A percentile compares a stretch with the other conserved stretches of the same genome.
Evolutionary conservation across 1,284 basidiomycete genomes (phyloP).

Genomic region (Paramarasmius palmivorus): DNA sequence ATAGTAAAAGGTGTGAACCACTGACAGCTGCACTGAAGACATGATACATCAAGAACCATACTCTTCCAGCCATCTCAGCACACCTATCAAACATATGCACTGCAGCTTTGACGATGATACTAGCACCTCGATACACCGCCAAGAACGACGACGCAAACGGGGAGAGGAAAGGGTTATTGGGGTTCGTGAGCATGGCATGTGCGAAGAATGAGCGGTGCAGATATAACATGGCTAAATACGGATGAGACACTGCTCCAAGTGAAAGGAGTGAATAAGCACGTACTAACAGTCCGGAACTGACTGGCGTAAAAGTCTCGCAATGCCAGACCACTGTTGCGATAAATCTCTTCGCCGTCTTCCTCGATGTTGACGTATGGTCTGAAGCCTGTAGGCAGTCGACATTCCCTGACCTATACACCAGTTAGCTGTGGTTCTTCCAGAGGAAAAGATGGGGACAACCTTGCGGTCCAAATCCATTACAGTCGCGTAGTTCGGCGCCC

Average conservation of each 20-base stretch:
- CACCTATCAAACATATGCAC: slow-evolving; percentile 45
- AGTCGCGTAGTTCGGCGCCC: slow-evolving; percentile 40
- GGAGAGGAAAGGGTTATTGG: slow-evolving; percentile 44
- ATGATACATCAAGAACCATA: slow-evolving; percentile 47
- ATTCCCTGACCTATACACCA: slow-evolving; percentile 10
- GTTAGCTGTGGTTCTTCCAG: no score
- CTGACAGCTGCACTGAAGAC: slow-evolving; percentile 47
- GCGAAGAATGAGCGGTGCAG: slow-evolving; percentile 51
- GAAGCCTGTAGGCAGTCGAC: slow-evolving; percentile 38
- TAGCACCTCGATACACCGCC: slow-evolving; percentile 46
- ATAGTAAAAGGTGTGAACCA: slow-evolving; percentile 1
- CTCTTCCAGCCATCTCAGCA: slow-evolving; percentile 40
- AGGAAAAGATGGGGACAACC: background rate
- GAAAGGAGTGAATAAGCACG: slow-evolving; percentile 19
- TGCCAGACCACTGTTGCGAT: slow-evolving; percentile 39
- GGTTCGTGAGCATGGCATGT: slow-evolving; percentile 47
- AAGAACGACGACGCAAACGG: slow-evolving; percentile 48
- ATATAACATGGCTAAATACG: slow-evolving; percentile 42
- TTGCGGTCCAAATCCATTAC: slow-evolving; percentile 43
- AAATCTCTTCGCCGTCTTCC: slow-evolving; percentile 40
- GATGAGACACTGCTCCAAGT: background rate
- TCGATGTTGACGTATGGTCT: slow-evolving; percentile 37
- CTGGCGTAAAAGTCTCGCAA: slow-evolving; percentile 44
- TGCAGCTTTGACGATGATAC: slow-evolving; percentile 45
- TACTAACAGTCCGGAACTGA: slow-evolving; percentile 47